phyloP scores from a whole-genome alignment of 1,284 basidiomycete genomes.

The Moesziomyces aphidis region DNA sequence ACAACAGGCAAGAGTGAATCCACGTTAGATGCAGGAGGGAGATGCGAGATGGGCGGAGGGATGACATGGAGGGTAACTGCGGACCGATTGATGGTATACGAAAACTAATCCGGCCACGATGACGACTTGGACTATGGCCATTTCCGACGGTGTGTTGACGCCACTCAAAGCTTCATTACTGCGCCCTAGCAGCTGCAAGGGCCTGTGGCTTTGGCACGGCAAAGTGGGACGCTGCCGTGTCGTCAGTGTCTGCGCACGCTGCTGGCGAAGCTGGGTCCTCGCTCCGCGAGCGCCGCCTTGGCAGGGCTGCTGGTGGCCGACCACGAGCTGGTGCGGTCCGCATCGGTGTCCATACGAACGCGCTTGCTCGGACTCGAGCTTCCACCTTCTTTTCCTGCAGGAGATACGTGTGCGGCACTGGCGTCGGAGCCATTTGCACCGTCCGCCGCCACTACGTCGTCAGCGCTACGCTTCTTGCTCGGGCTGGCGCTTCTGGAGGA shows the following conservation, averaged over 20 bases:
- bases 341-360: slow-evolving; percentile 33
- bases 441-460: slow-evolving; percentile 7
- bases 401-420: too few relatives aligned
- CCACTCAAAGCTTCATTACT: too few relatives aligned
- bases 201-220: not conserved
- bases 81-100: slow-evolving; percentile 10
- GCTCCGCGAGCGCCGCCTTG: slow-evolving; percentile 28
- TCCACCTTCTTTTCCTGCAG: too few relatives aligned
- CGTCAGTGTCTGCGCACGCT: slow-evolving; percentile 1
- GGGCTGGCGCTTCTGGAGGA: slow-evolving; percentile 22
- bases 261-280: slow-evolving; percentile 10
- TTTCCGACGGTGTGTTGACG: not conserved
- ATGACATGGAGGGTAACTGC: slow-evolving; percentile 3
- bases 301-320: slow-evolving; percentile 23
- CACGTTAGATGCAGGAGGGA: slow-evolving; percentile 3
- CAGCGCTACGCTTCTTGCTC: slow-evolving; percentile 44
- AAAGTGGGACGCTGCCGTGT: not conserved
- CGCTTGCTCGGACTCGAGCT: slow-evolving; percentile 37
- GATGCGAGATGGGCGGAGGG: not conserved
- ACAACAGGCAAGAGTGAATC: not conserved
- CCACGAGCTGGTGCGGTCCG: slow-evolving; percentile 5
- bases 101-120: slow-evolving; percentile 1
- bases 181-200: too few relatives aligned
- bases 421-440: not conserved
- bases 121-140: not conserved